A percentile compares a stretch with the other conserved stretches of the same genome.
Conservation (phyloP, 148 eudicot genomes). For the Nepenthes gracilis region DNA sequence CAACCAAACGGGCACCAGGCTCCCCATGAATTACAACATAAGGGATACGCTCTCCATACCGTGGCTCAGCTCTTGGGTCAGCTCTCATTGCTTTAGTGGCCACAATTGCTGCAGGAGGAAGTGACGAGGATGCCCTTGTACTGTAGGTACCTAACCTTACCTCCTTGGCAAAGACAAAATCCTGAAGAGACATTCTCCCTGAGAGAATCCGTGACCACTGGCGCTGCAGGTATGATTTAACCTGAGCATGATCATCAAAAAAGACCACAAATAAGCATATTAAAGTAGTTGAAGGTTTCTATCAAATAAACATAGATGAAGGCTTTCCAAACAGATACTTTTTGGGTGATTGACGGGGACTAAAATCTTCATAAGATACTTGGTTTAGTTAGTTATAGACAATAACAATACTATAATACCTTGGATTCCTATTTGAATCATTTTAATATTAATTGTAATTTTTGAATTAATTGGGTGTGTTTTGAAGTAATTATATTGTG, state of each 20-base stretch:
- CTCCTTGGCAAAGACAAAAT: conserved; percentile 95
- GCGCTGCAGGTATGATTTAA: conserved; percentile 58
- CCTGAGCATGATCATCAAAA: conserved; percentile 25
- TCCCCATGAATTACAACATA: conserved; percentile 95
- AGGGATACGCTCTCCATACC: conserved; percentile 77
- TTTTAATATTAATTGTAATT: no score
- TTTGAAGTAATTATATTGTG: no score
- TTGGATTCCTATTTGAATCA: no score
- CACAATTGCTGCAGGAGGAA: conserved; percentile 93
- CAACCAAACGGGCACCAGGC: conserved; percentile 87
- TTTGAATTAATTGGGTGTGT: no score
- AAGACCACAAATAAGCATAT: background rate
- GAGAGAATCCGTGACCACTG: conserved; percentile 87
- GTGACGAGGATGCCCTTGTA: conserved; percentile 46
- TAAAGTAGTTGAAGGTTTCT: background rate
- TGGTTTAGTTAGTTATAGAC: no score
- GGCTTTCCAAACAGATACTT: no score
- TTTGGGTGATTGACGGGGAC: background rate
- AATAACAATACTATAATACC: no score
- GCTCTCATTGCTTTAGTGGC: conserved; percentile 83
- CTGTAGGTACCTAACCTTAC: conserved; percentile 89
- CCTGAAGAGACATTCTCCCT: conserved; percentile 68
- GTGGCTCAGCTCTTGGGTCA: conserved; percentile 96
- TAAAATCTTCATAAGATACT: background rate
- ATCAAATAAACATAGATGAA: background rate